Conservation (phyloP, 2,329 filamentous ascomycete genomes). For the Pestalotiopsis sp. region DNA sequence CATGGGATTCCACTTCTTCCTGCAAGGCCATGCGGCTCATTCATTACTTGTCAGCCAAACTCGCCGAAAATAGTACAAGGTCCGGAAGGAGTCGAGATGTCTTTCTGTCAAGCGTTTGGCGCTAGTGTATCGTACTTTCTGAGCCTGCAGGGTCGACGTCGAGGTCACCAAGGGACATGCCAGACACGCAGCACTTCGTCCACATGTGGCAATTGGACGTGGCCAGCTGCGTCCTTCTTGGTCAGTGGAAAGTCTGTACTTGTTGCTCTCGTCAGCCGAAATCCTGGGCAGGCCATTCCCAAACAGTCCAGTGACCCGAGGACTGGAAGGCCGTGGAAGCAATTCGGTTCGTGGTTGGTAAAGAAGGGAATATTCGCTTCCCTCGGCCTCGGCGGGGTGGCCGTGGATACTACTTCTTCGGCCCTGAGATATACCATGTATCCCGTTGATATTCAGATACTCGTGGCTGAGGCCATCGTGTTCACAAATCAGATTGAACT, state of each 20-base stretch:
- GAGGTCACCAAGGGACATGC: background rate
- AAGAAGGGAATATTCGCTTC: background rate
- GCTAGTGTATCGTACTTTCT: constrained; percentile 6
- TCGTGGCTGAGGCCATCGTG: background rate
- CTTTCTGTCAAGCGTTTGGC: background rate
- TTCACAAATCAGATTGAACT: background rate
- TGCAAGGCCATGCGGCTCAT: background rate
- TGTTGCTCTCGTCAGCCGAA: background rate
- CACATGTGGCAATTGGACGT: background rate
- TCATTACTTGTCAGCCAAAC: background rate
- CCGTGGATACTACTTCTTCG: background rate
- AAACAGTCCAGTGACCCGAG: background rate
- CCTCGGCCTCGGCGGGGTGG: background rate
- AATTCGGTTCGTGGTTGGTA: background rate
- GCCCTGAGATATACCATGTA: background rate
- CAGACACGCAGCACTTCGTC: background rate
- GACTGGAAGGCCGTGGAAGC: background rate
- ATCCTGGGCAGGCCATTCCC: background rate
- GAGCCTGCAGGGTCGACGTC: background rate
- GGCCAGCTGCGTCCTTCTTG: background rate
- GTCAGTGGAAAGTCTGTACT: background rate
- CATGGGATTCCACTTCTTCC: background rate
- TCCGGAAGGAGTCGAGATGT: background rate
- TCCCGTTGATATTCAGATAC: background rate
- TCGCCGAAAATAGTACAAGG: background rate